Evolutionary conservation across 495 filamentous ascomycete genomes (phyloP).

Genomic region (Penicillium malachiteum): DNA sequence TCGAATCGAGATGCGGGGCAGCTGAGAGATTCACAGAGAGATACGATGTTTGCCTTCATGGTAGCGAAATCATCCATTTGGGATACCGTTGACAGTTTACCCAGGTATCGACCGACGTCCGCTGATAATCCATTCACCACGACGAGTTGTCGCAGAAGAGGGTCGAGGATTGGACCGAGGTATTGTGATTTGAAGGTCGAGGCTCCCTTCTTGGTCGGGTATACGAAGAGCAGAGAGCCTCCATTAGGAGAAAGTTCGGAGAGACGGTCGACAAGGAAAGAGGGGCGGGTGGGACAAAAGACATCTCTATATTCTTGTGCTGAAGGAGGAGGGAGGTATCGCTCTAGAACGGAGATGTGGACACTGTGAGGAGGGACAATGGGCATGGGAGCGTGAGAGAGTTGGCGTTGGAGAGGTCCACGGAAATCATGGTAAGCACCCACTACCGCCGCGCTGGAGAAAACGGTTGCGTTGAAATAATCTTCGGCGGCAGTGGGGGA

Average conservation of each 20-base stretch:
- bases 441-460: conserved; percentile 58
- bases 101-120: conserved; percentile 57
- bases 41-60: conserved; percentile 50
- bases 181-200: conserved; percentile 64
- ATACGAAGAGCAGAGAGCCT: conserved; percentile 65
- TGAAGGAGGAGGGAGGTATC: conserved; percentile 67
- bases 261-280: conserved; percentile 66
- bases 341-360: conserved; percentile 65
- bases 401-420: conserved; percentile 39
- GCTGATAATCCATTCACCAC: conserved; percentile 62
- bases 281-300: conserved; percentile 55
- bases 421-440: conserved; percentile 55
- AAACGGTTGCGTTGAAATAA: conserved; percentile 57
- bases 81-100: conserved; percentile 57
- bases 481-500: conserved; percentile 45
- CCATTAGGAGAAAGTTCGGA: conserved; percentile 59
- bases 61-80: conserved; percentile 59
- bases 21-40: conserved; percentile 46
- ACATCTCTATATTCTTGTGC: conserved; percentile 59
- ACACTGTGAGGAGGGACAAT: conserved; percentile 65
- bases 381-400: conserved; percentile 53
- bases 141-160: conserved; percentile 62
- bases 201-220: conserved; percentile 64
- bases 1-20: conserved; percentile 44
- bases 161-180: conserved; percentile 66